Base-by-base conservation (phyloP, 2,329 filamentous ascomycete genomes). In the Dendrostoma leiphaemia region DNA sequence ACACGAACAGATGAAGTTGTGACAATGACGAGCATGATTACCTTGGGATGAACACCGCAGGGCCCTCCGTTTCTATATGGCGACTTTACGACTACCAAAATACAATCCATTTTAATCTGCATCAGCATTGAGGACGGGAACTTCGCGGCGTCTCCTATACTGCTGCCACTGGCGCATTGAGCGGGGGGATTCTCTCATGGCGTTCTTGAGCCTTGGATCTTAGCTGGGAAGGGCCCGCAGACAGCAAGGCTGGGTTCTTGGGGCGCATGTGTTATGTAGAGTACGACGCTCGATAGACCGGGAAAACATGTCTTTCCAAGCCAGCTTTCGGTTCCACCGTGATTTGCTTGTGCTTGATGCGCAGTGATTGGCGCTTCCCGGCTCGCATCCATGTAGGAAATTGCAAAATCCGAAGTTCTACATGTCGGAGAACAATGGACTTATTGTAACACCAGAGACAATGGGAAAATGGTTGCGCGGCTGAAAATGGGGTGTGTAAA, bases 51-150 rank as follows among this genome's bases (percentile, higher is more conserved):
- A 29, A 48, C 28, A 45, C 28, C 23, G 23, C 3, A 41, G 48
- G 43, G 45, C 23, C 40, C 37, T 58, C 43, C 48, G 24, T 38
- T 58, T 58, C 48, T 54, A 24, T 54, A 24, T 48, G 38, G 48
- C 44, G 48, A 49, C 52, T 48, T 46, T 21, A 51, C 41, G 37
- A 51, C 29, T 52, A 45, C 46, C 48, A 28, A 49, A 10, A 38
- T 52, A 58, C 28, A 48, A 48, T 41, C 21, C 43, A 6, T 58
- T 57, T 48, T 58, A 58, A 58, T 58, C 40, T 55, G 56, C 56
- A 58, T 58, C 26, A 51, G 56, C 56, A 58, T 54, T 34, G 24
- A 34, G 51, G 47, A 48, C 32, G 32, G 47, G 37, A 40, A 44
- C 38, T 44, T 38, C 38, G 21, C 48, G 29, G 48, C 21, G 48